Conservation (phyloP, 1,284 basidiomycete species). For the Violaceomyces palustris region DNA sequence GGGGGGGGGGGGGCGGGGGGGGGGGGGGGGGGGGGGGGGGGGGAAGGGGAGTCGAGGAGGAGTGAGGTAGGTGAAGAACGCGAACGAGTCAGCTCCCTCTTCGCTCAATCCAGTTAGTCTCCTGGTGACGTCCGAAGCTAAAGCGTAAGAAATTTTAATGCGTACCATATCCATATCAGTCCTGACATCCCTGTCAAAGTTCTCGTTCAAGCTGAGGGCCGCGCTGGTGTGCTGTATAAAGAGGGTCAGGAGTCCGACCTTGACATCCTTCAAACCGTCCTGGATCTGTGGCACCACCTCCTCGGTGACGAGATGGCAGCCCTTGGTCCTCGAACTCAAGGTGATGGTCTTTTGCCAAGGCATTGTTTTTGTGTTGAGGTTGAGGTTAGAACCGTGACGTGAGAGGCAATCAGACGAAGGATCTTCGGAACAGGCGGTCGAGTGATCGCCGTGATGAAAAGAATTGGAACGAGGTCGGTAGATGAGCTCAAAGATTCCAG, state of each 20-base stretch:
- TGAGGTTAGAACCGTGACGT: not conserved
- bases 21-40: no score
- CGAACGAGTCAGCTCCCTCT: no score
- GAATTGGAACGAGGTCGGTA: conserved; percentile 2
- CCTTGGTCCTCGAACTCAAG: conserved; percentile 55
- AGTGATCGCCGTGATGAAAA: not conserved
- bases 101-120: no score
- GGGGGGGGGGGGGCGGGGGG: no score
- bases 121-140: no score
- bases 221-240: conserved; percentile 83
- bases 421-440: not conserved
- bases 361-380: no score
- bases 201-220: conserved; percentile 80
- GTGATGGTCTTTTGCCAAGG: conserved; percentile 87
- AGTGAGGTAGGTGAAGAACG: no score
- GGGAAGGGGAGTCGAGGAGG: no score
- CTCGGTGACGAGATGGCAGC: conserved; percentile 77
- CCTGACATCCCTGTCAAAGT: conserved; percentile 65
- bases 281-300: conserved; percentile 69
- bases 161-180: conserved; percentile 57
- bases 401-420: not conserved
- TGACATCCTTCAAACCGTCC: conserved; percentile 62
- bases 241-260: conserved; percentile 53
- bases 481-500: conserved; percentile 16
- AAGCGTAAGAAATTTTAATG: no score